Evolutionary conservation across 2,329 filamentous ascomycete species (phyloP).

Genomic region (Alternaria infectoria): DNA sequence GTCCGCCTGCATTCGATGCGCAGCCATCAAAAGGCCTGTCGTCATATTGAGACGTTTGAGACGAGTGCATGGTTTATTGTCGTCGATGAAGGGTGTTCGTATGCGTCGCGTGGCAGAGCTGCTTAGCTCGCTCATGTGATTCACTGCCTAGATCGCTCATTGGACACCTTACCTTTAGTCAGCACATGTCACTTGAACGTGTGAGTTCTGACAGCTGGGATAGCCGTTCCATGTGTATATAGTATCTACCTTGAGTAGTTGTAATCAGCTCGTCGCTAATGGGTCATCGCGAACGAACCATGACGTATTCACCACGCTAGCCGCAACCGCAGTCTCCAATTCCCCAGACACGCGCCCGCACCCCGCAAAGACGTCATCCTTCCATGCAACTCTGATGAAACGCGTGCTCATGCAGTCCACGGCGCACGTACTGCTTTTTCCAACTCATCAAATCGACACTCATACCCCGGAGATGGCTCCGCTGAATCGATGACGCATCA

Average conservation of each 20-base stretch:
- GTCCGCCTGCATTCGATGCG: not conserved
- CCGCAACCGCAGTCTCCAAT: not conserved
- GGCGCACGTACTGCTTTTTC: not conserved
- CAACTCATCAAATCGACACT: not conserved
- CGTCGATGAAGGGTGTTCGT: not conserved
- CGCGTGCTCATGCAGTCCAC: not conserved
- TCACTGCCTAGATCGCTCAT: not conserved
- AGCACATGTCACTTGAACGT: not conserved
- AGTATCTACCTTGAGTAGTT: not conserved
- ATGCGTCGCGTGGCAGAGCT: not conserved
- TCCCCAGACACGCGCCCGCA: not conserved
- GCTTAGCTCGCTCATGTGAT: not conserved
- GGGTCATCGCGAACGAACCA: not conserved
- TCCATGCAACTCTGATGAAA: not conserved
- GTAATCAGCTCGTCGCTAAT: not conserved
- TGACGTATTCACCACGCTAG: not conserved
- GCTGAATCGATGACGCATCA: slow-evolving; percentile 1
- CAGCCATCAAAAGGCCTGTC: not conserved
- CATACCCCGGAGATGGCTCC: not conserved
- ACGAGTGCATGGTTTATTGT: not conserved
- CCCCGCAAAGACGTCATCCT: not conserved
- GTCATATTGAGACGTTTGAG: not conserved
- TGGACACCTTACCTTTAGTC: not conserved
- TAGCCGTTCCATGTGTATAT: not conserved
- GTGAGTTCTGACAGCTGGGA: not conserved